Evolutionary conservation across 768 basidiomycete genomes (phyloP).

Genomic region (Coprinopsis sp.): DNA sequence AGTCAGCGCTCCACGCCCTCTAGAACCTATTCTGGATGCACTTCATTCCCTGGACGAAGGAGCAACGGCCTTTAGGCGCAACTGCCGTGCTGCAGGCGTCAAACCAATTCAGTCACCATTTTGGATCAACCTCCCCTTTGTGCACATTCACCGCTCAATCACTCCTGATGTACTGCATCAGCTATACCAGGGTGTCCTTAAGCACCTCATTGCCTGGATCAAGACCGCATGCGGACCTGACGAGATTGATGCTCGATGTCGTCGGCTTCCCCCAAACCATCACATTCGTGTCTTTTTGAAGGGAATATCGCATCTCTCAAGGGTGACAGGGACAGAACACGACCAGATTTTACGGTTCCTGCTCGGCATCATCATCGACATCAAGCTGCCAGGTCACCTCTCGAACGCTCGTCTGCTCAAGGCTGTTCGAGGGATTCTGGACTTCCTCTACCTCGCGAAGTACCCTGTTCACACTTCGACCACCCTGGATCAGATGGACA

Average conservation of each 20-base stretch:
- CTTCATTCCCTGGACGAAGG: constrained; percentile 21
- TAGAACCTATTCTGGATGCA: neutral
- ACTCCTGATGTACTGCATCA: constrained; percentile 48
- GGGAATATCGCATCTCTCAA: constrained; percentile 29
- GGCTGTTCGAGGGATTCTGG: constrained; percentile 27
- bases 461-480: constrained; percentile 26
- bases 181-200: constrained; percentile 43
- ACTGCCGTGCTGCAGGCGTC: constrained; percentile 17
- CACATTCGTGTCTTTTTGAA: constrained; percentile 28
- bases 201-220: constrained; percentile 38
- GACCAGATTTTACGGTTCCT: constrained; percentile 27
- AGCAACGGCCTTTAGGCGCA: constrained; percentile 8
- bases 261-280: constrained; percentile 30
- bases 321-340: constrained; percentile 32
- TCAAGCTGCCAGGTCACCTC: constrained; percentile 12
- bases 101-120: constrained; percentile 31
- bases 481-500: constrained; percentile 24
- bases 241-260: constrained; percentile 33
- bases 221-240: constrained; percentile 15
- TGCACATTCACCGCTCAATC: constrained; percentile 36
- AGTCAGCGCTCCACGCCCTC: neutral
- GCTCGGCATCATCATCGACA: constrained; percentile 25
- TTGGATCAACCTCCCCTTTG: too few relatives aligned
- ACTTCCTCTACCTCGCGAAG: too few relatives aligned
- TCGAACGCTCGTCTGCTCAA: constrained; percentile 14